A percentile compares a stretch with the other conserved stretches of the same genome.
Evolutionary conservation across 148 eudicot genomes (phyloP).

Genomic region (Limonium bicolor): DNA sequence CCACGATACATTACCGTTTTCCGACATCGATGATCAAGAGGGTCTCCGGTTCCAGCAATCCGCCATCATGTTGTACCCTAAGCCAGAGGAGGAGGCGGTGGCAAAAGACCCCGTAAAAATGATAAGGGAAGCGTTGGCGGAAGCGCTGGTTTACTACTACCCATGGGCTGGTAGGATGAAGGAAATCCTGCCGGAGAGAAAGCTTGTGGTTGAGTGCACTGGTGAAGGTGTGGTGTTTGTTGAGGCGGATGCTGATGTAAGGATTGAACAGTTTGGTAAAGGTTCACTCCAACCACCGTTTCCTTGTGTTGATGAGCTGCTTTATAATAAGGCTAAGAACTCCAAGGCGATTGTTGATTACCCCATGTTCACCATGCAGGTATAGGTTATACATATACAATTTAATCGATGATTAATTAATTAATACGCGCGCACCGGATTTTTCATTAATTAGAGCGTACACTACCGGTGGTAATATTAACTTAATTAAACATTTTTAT

Average conservation of each 20-base stretch:
- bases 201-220: slow-evolving; percentile 16
- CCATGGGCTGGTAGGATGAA: slow-evolving; percentile 26
- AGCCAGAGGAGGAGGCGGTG: neutral
- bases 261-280: slow-evolving; percentile 7
- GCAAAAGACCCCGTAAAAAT: slow-evolving; percentile 15
- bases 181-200: slow-evolving; percentile 15
- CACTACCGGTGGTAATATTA: too few species aligned
- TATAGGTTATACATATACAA: too few species aligned
- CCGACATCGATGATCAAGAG: slow-evolving; percentile 30
- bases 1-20: slow-evolving; percentile 17
- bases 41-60: slow-evolving; percentile 27
- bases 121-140: slow-evolving; percentile 23
- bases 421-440: too few species aligned
- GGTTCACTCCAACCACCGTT: slow-evolving; percentile 2
- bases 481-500: too few species aligned
- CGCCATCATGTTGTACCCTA: slow-evolving; percentile 18
- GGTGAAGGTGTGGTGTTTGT: slow-evolving; percentile 11
- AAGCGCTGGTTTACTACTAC: slow-evolving; percentile 25
- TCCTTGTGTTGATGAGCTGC: slow-evolving; percentile 1
- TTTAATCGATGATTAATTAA: too few species aligned
- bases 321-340: slow-evolving; percentile 1
- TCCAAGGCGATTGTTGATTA: neutral
- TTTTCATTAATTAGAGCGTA: too few species aligned
- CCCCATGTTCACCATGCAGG: slow-evolving; percentile 7
- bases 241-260: slow-evolving; percentile 10